Conservation (phyloP, 1,284 basidiomycete species). For the Exsudoporus floridanus region DNA sequence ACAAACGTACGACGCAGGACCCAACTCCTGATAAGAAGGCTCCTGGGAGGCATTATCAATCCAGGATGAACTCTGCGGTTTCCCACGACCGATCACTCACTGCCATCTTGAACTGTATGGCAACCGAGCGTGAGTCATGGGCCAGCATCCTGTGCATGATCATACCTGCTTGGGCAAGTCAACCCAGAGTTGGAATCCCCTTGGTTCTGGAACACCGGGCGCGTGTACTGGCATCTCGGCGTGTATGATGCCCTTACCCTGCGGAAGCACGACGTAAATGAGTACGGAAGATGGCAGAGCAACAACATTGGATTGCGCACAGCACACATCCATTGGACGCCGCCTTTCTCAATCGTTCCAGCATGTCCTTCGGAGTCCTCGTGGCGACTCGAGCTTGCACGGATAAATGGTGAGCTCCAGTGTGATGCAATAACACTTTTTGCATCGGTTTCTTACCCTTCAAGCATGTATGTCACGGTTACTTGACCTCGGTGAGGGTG, state of each 20-base stretch:
- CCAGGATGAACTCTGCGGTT: neutral
- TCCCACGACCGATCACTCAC: constrained; percentile 38
- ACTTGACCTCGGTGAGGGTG: constrained; percentile 91
- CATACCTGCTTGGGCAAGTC: constrained; percentile 79
- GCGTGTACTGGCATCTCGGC: constrained; percentile 88
- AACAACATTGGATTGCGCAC: constrained; percentile 41
- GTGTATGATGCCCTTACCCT: constrained; percentile 68
- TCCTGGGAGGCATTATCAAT: constrained; percentile 40
- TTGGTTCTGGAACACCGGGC: constrained; percentile 62
- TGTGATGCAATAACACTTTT: neutral
- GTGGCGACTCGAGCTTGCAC: constrained; percentile 63
- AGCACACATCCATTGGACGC: constrained; percentile 95
- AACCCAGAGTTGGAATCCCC: constrained; percentile 91
- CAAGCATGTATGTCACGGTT: constrained; percentile 86
- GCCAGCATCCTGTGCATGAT: neutral
- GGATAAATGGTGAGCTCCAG: neutral
- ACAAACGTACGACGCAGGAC: constrained; percentile 50
- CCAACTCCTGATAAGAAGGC: constrained; percentile 77
- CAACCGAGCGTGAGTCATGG: constrained; percentile 25
- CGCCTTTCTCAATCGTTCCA: constrained; percentile 79
- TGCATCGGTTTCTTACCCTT: constrained; percentile 53
- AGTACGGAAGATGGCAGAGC: neutral
- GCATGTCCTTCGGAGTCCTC: constrained; percentile 92
- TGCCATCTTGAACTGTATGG: constrained; percentile 76
- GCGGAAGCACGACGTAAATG: constrained; percentile 3